phyloP scores from a whole-genome alignment of 495 filamentous ascomycete species.

The Podospora pseudoanserina region DNA sequence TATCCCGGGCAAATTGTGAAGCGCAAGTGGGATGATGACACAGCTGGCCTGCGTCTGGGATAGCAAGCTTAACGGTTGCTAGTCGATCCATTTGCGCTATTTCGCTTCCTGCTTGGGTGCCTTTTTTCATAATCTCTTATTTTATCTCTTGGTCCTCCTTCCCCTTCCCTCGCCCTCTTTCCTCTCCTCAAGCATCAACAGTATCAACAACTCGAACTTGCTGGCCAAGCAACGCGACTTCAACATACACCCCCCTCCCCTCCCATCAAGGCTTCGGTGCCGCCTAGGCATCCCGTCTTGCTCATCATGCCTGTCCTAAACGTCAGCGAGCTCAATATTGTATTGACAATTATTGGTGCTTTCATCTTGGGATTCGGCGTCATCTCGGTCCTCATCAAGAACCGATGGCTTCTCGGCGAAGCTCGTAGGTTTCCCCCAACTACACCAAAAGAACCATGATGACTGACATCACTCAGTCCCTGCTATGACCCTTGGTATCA shows the following conservation, averaged over 20 bases:
- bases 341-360: constrained; percentile 41
- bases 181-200: not conserved
- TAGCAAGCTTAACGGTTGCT: no score
- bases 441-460: no score
- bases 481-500: constrained; percentile 45
- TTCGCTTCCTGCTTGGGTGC: no score
- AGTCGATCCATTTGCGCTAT: no score
- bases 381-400: constrained; percentile 52
- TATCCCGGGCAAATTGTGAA: not conserved
- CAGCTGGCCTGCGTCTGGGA: no score
- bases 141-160: not conserved
- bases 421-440: constrained; percentile 25
- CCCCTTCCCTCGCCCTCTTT: not conserved
- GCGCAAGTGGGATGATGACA: no score
- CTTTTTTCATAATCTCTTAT: no score
- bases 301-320: constrained; percentile 48
- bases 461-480: constrained; percentile 30
- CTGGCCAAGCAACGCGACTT: no score
- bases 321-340: constrained; percentile 50
- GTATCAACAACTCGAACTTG: not conserved
- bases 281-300: no score
- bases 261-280: no score
- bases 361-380: constrained; percentile 46
- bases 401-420: constrained; percentile 55
- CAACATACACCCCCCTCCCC: no score